These are phyloP conservation scores for Acorus gramineus DNA, from an alignment of 106 monocot species.

Conservation along the genomic window DNA sequence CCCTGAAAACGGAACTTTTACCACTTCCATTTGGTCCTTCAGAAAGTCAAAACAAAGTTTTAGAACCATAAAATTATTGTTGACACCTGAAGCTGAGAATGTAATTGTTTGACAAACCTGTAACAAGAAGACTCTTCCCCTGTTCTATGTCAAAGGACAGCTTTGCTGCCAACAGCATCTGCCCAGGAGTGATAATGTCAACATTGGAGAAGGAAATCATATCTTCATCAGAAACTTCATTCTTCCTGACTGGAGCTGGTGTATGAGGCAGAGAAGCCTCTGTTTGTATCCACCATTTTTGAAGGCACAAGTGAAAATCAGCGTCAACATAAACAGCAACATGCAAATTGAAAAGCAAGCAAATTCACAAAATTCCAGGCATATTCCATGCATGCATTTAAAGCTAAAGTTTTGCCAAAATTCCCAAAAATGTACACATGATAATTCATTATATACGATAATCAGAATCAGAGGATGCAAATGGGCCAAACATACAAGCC, in stretches of 20 bases:
- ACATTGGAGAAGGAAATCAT: conserved; percentile 73
- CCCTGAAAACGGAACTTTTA: conserved; percentile 93
- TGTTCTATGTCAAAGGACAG: conserved; percentile 65
- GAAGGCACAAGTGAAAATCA: no score
- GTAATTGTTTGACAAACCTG: conserved; percentile 41
- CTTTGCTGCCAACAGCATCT: conserved; percentile 74
- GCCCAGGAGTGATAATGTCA: conserved; percentile 74
- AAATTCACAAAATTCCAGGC: no score
- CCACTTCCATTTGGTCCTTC: conserved; percentile 99
- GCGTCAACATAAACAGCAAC: no score
- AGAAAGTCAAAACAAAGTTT: conserved; percentile 9
- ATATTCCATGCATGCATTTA: no score
- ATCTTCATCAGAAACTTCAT: conserved; percentile 23
- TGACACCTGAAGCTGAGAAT: neutral
- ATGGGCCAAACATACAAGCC: no score
- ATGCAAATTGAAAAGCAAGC: no score
- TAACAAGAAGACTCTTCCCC: conserved; percentile 85
- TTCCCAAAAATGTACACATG: no score
- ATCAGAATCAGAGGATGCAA: no score
- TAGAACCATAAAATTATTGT: neutral
- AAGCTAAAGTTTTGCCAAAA: no score
- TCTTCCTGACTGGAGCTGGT: conserved; percentile 15
- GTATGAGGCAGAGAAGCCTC: conserved; percentile 27
- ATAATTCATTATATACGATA: no score
- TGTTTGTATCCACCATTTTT: conserved; percentile 12